Evolutionary conservation across 208 protist species (phyloP), one percentile per base, ranked within the genome.

Genomic region (Trichomonas tenax): DNA sequence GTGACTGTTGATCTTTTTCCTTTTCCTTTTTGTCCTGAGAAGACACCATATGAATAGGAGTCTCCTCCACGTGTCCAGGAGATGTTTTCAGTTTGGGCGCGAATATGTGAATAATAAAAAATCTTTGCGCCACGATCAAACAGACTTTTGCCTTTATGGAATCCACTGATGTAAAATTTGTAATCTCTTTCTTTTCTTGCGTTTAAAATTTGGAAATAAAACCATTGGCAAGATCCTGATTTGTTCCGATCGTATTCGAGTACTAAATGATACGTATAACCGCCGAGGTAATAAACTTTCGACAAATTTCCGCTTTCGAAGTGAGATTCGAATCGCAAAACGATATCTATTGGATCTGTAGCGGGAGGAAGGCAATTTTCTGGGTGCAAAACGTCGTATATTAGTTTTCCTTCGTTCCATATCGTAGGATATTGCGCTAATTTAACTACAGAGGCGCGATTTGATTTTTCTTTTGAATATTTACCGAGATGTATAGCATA

Each of bases 1-100:
- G 98, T 98, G 14, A 99, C 97, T 0, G 98, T 99, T 48, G 86
- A 23, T 38, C 86, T 4, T 41, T 48, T 48, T 23, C 31, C 14
- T 51, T 40, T 48, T 34, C 14, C 34, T 89, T 89, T 89, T 41
- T 84, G 26, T 41, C 81, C 40, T 44, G 40, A 40, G 31, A 89
- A 44, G 2, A 31, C 41, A 17, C 26, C 40, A 51, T 93, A 93
- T 34, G 86, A 41, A 51, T 93, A 93, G 23, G 48, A 21, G 38
- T 48, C 15, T 34, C 86, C 86, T 51, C 15, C 40, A 38, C 86
- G 8, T 4, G 44, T 51, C 86, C 86, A 93, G 34, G 44, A 48
- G 14, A 38, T 38, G 9, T 40, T 40, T 14, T 34, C 44, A 51
- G 2, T 93, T 48, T 48, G 6, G 11, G 40, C 40, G 6, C 44